Evolutionary conservation across 2,329 filamentous ascomycete genomes (phyloP).

Genomic region (Epichloe gansuensis): DNA sequence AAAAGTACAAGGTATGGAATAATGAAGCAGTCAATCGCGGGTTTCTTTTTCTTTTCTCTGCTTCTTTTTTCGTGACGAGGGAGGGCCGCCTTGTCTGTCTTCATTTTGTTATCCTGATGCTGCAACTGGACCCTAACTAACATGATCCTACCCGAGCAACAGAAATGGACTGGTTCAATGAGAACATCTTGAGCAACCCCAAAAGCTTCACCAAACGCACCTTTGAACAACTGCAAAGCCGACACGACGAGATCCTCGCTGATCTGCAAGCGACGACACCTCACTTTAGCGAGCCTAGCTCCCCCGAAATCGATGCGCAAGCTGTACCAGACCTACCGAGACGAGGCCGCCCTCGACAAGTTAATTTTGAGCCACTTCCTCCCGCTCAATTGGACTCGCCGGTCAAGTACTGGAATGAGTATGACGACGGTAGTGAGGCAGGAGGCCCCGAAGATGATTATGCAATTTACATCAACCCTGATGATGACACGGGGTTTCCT

Average conservation of each 20-base stretch:
- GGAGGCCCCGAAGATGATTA: slow-evolving; percentile 50
- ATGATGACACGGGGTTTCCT: slow-evolving; percentile 46
- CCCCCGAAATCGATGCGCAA: slow-evolving; percentile 20
- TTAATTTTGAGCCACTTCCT: slow-evolving; percentile 20
- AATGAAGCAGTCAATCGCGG: no score
- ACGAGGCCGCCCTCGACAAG: slow-evolving; percentile 8
- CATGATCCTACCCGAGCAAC: background rate
- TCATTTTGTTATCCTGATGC: background rate
- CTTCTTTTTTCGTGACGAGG: no score
- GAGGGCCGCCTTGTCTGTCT: no score
- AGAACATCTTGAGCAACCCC: slow-evolving; percentile 49
- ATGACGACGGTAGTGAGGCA: slow-evolving; percentile 64
- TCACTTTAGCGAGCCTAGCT: slow-evolving; percentile 25
- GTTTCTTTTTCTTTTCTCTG: no score
- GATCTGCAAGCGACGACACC: slow-evolving; percentile 35
- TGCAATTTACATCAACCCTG: slow-evolving; percentile 61
- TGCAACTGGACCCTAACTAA: background rate
- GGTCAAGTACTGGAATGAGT: slow-evolving; percentile 69
- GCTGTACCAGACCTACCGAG: slow-evolving; percentile 4
- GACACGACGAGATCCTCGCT: slow-evolving; percentile 37
- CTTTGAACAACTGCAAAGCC: slow-evolving; percentile 37
- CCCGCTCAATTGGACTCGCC: slow-evolving; percentile 17
- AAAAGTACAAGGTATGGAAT: slow-evolving; percentile 57
- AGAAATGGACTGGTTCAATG: slow-evolving; percentile 72
- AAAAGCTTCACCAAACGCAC: slow-evolving; percentile 62